Evolutionary conservation across 2,329 filamentous ascomycete genomes (phyloP).

Genomic region (Exophiala bonariae): DNA sequence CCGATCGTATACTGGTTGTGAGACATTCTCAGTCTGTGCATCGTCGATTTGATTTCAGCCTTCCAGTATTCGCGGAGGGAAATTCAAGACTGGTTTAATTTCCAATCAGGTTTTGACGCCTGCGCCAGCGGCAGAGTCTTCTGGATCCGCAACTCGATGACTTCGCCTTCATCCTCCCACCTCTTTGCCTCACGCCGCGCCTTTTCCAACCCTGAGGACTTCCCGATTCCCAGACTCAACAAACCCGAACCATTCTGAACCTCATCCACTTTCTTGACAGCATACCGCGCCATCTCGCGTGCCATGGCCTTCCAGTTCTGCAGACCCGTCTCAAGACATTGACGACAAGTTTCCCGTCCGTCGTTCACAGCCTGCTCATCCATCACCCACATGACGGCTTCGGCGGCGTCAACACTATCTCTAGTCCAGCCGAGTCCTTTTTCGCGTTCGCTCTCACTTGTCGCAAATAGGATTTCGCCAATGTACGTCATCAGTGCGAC

Average conservation of each 20-base stretch:
- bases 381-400: slow-evolving; percentile 60
- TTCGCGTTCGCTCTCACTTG: slow-evolving; percentile 55
- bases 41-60: too few species aligned
- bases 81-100: too few species aligned
- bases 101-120: slow-evolving; percentile 15
- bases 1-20: too few species aligned
- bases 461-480: slow-evolving; percentile 85
- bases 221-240: slow-evolving; percentile 34
- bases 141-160: slow-evolving; percentile 27
- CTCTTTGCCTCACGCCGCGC: slow-evolving; percentile 20
- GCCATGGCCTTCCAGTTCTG: slow-evolving; percentile 86
- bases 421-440: slow-evolving; percentile 86
- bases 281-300: slow-evolving; percentile 56
- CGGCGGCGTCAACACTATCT: slow-evolving; percentile 79
- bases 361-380: slow-evolving; percentile 36
- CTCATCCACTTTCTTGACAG: slow-evolving; percentile 47
- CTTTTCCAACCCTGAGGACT: slow-evolving; percentile 18
- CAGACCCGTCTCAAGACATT: slow-evolving; percentile 75
- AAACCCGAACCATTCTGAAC: slow-evolving; percentile 32
- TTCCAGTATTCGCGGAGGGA: too few species aligned
- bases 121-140: slow-evolving; percentile 27
- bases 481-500: slow-evolving; percentile 86
- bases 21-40: too few species aligned
- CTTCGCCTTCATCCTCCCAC: slow-evolving; percentile 28
- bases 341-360: slow-evolving; percentile 64